Evolutionary conservation across 2,329 filamentous ascomycete genomes (phyloP).

Genomic region (Coniochaeta sp.): DNA sequence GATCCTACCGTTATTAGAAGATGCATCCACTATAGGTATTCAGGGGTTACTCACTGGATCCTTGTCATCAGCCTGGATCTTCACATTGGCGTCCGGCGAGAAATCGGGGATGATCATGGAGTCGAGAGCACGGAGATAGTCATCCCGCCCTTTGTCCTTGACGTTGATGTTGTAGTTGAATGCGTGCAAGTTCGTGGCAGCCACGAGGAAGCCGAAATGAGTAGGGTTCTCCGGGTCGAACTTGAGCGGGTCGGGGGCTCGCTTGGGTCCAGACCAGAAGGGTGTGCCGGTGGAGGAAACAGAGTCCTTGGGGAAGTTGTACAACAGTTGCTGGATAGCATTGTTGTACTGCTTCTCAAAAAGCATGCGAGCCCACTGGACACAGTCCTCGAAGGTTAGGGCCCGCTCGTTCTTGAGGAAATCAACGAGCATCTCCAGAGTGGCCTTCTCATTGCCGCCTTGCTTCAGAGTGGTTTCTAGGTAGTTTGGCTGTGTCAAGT

Average conservation of each 20-base stretch:
- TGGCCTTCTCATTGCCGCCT: conserved; percentile 90
- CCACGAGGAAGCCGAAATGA: conserved; percentile 80
- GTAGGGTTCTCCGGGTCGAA: conserved; percentile 81
- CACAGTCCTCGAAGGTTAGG: conserved; percentile 88
- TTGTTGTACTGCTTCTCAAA: conserved; percentile 98
- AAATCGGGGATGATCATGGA: conserved; percentile 97
- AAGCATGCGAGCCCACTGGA: conserved; percentile 86
- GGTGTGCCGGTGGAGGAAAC: conserved; percentile 78
- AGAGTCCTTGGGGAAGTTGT: conserved; percentile 95
- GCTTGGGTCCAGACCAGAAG: conserved; percentile 98
- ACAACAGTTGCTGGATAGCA: conserved; percentile 87
- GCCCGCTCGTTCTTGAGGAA: conserved; percentile 90
- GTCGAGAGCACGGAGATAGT: conserved; percentile 75
- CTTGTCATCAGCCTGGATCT: conserved; percentile 93
- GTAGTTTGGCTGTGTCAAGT: conserved; percentile 86
- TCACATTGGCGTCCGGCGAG: conserved; percentile 79
- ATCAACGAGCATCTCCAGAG: conserved; percentile 81
- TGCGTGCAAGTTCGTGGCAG: conserved; percentile 85
- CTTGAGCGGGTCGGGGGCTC: conserved; percentile 83
- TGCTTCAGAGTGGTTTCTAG: conserved; percentile 82
- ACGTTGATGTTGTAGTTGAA: conserved; percentile 97
- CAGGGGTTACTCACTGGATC: conserved; percentile 58
- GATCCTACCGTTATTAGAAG: conserved; percentile 49
- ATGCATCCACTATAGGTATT: conserved; percentile 4
- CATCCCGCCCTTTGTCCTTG: conserved; percentile 60